Evolutionary conservation across 1,284 basidiomycete species (phyloP).

Genomic region (Puccinia brachypodii): DNA sequence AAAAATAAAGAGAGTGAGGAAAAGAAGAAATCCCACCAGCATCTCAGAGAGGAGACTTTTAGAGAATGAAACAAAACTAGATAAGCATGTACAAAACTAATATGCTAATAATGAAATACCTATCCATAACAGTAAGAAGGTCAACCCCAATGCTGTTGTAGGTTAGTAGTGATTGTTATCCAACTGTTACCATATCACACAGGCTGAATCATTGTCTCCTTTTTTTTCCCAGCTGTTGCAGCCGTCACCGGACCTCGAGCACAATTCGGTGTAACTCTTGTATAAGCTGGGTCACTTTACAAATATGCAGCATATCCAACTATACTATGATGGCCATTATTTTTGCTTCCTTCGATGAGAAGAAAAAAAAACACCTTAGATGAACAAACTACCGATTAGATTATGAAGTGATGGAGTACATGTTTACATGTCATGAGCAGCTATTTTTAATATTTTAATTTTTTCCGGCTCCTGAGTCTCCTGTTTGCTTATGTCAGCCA

Average conservation of each 20-base stretch:
- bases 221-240: slow-evolving; percentile 13
- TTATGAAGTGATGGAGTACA: too few species aligned
- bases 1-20: neutral
- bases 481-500: too few species aligned
- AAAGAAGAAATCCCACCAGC: neutral
- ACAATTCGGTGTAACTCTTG: neutral
- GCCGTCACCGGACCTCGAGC: slow-evolving; percentile 39
- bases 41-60: too few species aligned
- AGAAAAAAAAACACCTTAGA: too few species aligned
- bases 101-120: neutral
- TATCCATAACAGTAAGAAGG: slow-evolving; percentile 63
- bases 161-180: neutral
- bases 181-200: neutral
- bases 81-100: neutral
- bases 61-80: neutral
- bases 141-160: slow-evolving; percentile 45
- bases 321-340: too few species aligned
- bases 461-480: too few species aligned
- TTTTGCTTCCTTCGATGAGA: too few species aligned
- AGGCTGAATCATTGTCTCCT: neutral
- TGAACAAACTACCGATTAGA: too few species aligned
- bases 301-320: too few species aligned
- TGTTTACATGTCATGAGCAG: too few species aligned
- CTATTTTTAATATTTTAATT: too few species aligned
- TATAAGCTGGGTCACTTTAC: too few species aligned